Conservation (phyloP, 768 basidiomycete species). For the Boletus coccyginus region DNA sequence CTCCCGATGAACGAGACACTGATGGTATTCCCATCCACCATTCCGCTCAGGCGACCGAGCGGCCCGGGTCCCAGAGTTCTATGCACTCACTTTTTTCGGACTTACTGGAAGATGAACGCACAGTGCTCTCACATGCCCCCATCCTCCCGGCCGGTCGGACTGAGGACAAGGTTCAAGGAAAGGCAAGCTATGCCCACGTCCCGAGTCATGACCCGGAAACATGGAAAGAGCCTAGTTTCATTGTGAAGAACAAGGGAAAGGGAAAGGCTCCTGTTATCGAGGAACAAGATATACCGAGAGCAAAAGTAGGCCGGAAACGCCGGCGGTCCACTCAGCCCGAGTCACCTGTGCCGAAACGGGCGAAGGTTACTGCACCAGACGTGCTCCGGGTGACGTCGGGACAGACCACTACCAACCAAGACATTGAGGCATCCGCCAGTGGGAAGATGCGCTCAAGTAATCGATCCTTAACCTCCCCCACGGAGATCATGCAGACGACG, state of each 20-base stretch:
- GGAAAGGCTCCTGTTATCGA: conserved; percentile 12
- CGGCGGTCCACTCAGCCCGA: conserved; percentile 3
- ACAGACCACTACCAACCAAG: neutral
- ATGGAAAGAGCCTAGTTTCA: conserved; percentile 34
- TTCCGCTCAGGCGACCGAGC: neutral
- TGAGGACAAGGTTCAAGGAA: neutral
- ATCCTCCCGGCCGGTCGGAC: neutral
- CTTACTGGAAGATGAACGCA: neutral
- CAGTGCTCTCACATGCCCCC: neutral
- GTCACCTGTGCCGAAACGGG: conserved; percentile 13
- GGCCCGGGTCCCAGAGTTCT: conserved; percentile 4
- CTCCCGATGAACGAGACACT: neutral
- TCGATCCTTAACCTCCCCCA: neutral
- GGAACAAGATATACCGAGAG: neutral
- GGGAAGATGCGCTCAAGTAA: neutral
- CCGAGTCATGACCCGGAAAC: conserved; percentile 25
- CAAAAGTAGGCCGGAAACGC: conserved; percentile 15
- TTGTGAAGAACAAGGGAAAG: conserved; percentile 21
- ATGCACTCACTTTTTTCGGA: conserved; percentile 30
- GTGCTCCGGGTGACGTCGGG: neutral
- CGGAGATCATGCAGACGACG: neutral
- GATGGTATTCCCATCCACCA: neutral
- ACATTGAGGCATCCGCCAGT: neutral
- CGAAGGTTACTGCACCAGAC: conserved; percentile 1
- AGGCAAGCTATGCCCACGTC: neutral